A percentile compares a stretch with the other conserved stretches of the same genome.
These are phyloP conservation scores for Penicillium sp. DNA, from an alignment of 2,329 filamentous ascomycete species.

Conservation along the genomic window DNA sequence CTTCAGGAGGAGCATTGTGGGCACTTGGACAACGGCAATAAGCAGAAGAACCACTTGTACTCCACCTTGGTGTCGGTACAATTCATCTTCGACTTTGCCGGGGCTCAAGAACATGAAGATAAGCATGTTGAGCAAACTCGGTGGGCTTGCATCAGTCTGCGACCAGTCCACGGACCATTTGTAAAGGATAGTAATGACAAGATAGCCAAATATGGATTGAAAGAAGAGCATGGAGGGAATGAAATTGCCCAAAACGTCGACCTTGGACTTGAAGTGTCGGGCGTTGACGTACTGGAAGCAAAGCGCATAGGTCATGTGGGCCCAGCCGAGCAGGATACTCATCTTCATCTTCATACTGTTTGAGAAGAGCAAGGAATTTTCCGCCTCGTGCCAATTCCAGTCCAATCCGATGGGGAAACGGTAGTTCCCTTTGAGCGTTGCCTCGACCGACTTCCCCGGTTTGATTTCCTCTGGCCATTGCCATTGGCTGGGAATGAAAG, in stretches of 20 bases:
- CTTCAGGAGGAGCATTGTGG: slow-evolving; percentile 87
- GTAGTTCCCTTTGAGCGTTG: slow-evolving; percentile 64
- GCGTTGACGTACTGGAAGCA: slow-evolving; percentile 91
- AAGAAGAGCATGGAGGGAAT: slow-evolving; percentile 99
- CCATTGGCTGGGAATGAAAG: slow-evolving; percentile 86
- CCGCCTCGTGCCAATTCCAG: slow-evolving; percentile 92
- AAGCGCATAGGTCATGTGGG: slow-evolving; percentile 91
- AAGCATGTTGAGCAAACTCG: slow-evolving; percentile 93
- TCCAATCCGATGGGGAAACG: slow-evolving; percentile 94
- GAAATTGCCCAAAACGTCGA: slow-evolving; percentile 97
- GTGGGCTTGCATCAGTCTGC: slow-evolving; percentile 60
- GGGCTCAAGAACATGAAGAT: slow-evolving; percentile 99
- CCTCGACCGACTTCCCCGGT: slow-evolving; percentile 58
- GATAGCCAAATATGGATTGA: slow-evolving; percentile 96
- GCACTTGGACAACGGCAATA: slow-evolving; percentile 78
- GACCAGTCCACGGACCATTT: slow-evolving; percentile 94
- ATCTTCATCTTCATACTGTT: slow-evolving; percentile 99
- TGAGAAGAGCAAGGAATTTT: slow-evolving; percentile 89
- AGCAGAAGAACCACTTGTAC: slow-evolving; percentile 76
- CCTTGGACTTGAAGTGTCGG: slow-evolving; percentile 85
- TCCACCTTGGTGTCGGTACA: slow-evolving; percentile 70
- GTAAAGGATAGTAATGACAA: slow-evolving; percentile 89
- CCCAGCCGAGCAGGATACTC: slow-evolving; percentile 94
- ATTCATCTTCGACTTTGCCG: slow-evolving; percentile 59
- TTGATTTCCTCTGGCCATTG: slow-evolving; percentile 68